Percentiles rank a stretch among this genome's conserved stretches.
These are phyloP conservation scores for Exophiala phaeomuriformis DNA, from an alignment of 2,329 filamentous ascomycete species.

Conservation along the genomic window DNA sequence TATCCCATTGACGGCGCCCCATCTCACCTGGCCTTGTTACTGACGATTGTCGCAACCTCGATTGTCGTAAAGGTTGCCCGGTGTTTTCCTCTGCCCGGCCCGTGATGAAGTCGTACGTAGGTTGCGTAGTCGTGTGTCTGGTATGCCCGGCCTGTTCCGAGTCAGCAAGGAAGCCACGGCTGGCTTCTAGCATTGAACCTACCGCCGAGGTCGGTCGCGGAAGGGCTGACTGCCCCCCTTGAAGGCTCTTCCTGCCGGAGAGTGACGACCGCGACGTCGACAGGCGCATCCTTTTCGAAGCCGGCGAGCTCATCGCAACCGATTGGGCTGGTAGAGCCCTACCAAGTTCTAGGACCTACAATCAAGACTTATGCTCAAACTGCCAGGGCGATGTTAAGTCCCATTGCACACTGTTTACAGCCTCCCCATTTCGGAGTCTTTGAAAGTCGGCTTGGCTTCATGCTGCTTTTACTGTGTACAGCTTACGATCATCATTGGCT, in stretches of 20 bases:
- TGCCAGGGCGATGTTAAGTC: too few relatives aligned
- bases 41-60: constrained; percentile 34
- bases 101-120: constrained; percentile 54
- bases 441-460: background rate
- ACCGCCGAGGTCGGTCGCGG: constrained; percentile 19
- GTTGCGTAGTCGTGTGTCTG: constrained; percentile 43
- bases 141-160: constrained; percentile 18
- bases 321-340: background rate
- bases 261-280: constrained; percentile 24
- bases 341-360: too few relatives aligned
- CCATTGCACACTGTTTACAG: background rate
- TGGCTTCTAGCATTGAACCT: constrained; percentile 2
- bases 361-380: too few relatives aligned
- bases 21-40: constrained; percentile 34
- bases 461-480: too few relatives aligned
- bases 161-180: background rate
- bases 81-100: constrained; percentile 43
- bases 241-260: constrained; percentile 22
- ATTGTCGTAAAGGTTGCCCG: constrained; percentile 31
- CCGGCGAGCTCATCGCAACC: constrained; percentile 22
- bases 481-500: too few relatives aligned
- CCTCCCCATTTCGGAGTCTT: background rate
- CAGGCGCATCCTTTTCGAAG: constrained; percentile 24
- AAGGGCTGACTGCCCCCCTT: constrained; percentile 16
- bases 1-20: too few relatives aligned